Evolutionary conservation across 345 rosid species (phyloP), one percentile per base, ranked within the genome.

Genomic region (Camelina sativa): DNA sequence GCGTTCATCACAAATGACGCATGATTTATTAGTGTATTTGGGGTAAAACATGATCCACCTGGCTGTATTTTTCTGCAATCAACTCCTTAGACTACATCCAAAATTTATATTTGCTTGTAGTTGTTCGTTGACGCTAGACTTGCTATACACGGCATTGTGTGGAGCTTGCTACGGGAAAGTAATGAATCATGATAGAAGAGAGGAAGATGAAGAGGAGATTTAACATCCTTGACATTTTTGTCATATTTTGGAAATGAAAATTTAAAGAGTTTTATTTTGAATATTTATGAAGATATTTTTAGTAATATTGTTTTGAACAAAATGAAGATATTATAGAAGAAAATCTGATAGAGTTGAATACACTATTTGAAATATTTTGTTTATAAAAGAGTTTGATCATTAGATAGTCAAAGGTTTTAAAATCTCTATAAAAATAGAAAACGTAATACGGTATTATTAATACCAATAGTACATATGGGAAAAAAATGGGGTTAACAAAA

Each of bases 1-100:
- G 75, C n/a, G 67, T 71, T 71, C 75, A 71, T 60, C 38, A 71
- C 75, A 62, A n/a, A 72, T 1, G 76, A 61, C 1, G 69, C 68
- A 62, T 72, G 76, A 6, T 15, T 40, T 40, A 25, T 0, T 1
- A 32, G 76, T 50, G 61, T 51, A 4, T 62, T 16, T 5, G 76
- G 76, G 5, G 11, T 40, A 30, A 38, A 72, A 44, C 76, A 72
- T 8, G 61, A 8, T 61, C 76, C 76, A 17, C 53, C 23, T 11
- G 50, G 40, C 25, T 9, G 19, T 43, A 72, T 72, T 17, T 61
- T 43, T 16, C 30, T 51, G 32, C 62, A 72, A 12, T 72, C 62
- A 51, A 72, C 43, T 4, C 47, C n/a, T 62, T 35, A 23, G 52
- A 22, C 28, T 25, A 8, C 75, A 71, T 4, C 28, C 75, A 15